phyloP scores from a whole-genome alignment of 805 yeast species.

The Pichia paraexigua region DNA sequence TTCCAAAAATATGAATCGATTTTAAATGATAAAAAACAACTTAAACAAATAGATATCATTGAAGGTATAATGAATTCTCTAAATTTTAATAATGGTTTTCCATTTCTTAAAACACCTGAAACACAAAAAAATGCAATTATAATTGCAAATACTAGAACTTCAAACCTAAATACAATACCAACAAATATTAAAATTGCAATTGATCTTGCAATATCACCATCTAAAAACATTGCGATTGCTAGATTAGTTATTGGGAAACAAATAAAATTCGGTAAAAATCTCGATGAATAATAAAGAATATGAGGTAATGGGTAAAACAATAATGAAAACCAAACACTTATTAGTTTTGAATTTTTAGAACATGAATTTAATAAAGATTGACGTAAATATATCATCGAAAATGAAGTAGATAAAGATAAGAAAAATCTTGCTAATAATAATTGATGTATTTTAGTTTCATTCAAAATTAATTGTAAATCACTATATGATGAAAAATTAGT shows the following conservation, averaged over 20 bases:
- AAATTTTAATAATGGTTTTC: constrained; percentile 15
- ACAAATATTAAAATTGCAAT: constrained; percentile 51
- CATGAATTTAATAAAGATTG: constrained; percentile 27
- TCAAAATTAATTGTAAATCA: background rate
- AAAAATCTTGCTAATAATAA: constrained; percentile 51
- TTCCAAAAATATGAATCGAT: constrained; percentile 80
- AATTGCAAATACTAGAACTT: constrained; percentile 49
- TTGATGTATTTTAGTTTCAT: constrained; percentile 36
- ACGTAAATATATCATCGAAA: constrained; percentile 47
- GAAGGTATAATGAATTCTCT: constrained; percentile 28
- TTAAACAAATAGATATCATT: constrained; percentile 36
- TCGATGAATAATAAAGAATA: constrained; percentile 65
- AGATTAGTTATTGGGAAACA: constrained; percentile 65
- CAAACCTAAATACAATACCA: constrained; percentile 66
- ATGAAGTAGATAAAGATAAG: constrained; percentile 39
- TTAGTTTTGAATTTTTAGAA: constrained; percentile 14
- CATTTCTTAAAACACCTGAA: constrained; percentile 40
- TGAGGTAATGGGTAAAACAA: constrained; percentile 71
- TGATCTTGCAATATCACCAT: constrained; percentile 39
- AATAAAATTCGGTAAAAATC: constrained; percentile 83
- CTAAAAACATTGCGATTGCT: constrained; percentile 44
- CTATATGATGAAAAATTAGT: background rate
- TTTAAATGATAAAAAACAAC: constrained; percentile 38
- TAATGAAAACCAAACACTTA: constrained; percentile 52
- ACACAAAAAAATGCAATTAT: constrained; percentile 37